Evolutionary conservation across 2,329 filamentous ascomycete species (phyloP), one percentile per base, ranked within the genome.

Genomic region (Ceratocystis alfenasii): DNA sequence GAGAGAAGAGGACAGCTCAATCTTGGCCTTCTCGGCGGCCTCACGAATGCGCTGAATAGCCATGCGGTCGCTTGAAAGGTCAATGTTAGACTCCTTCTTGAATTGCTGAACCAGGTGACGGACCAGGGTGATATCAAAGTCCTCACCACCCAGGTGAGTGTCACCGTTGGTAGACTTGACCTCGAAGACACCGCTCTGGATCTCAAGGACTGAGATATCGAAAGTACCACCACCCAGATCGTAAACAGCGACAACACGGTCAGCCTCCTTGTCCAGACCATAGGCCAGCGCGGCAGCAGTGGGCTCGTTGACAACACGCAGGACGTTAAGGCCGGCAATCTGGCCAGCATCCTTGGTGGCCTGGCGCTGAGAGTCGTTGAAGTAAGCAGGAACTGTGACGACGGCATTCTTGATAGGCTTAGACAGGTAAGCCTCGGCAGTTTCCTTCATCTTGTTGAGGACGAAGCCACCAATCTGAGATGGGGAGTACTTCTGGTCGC

Each of bases 91-190:
- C 72, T 95, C 90, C 80, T 90, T 93, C 89, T 96, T 96, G 85
- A 96, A 97, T 75, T 95, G 87, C 77, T 90, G 83, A 70, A 96
- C 90, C 68, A 97, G 83, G 83, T 96, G 88, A 75, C 91, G 91
- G 74, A 96, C 93, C 67, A 97, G 87, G 74, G 85, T 86, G 74
- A 96, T 96, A 75, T 97, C 93, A 74, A 96, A 97, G 78, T 97
- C 93, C 78, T 97, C 93, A 80, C 93, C 93, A 85, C 93, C 93
- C 72, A 97, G 85, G 78, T 97, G 93, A 70, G 93, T 97, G 77
- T 97, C 93, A 86, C 93, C 93, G 78, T 96, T 96, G 81, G 93
- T 97, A 20, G 93, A 95, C 85, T 96, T 96, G 78, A 97, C 93
- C 82, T 96, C 93, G 77, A 97, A 97, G 66, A 97, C 92, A 77